Evolutionary conservation across 169 alveolate species (phyloP), one percentile per base, ranked within the genome.

Genomic region (Besnoitia besnoiti): DNA sequence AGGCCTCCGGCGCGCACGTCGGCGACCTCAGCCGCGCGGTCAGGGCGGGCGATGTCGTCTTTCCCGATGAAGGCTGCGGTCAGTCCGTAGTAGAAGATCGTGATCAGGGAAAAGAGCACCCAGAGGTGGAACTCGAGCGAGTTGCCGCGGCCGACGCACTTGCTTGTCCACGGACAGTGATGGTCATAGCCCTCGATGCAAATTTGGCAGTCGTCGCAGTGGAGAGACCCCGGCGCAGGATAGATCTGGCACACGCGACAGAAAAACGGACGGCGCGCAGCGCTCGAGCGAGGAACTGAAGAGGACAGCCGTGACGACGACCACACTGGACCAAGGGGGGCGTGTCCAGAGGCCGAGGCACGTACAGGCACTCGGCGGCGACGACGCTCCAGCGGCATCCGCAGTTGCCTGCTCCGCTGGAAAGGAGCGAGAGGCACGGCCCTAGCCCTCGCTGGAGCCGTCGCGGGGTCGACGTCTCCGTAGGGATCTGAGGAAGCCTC

Each of bases 131-230:
- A 96, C 47, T 79, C 91, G 24, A n/a, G 40, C 33, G 94, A 44
- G 91, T 96, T 97, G 40, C 97, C 94, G 87, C 94, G 90, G 21
- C 98, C 98, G 0, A 97, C 93, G 87, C 98, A 97, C 85, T 96
- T 95, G 82, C 98, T 97, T 4, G 97, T 95, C 98, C 98, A 97
- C 37, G 98, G 98, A 85, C 98, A 97, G 94, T 97, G 98, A 95
- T 97, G 98, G 93, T 97, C 98, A 90, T 85, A 94, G 12, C 95
- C 95, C 88, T 92, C 96, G 7, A 97, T 94, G 87, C 98, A 97
- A 37, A 95, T 95, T 47, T 95, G 93, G 85, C 98, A 97, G 30
- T 76, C 93, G 30, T 80, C 85, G 91, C 98, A 97, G 95, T 97
- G 98, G 61, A 7, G 4, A 4, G 85, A 37, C 30, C 92, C 85